phyloP scores from a whole-genome alignment of 805 yeast species.

The Kluyveromyces dobzhanskii region DNA sequence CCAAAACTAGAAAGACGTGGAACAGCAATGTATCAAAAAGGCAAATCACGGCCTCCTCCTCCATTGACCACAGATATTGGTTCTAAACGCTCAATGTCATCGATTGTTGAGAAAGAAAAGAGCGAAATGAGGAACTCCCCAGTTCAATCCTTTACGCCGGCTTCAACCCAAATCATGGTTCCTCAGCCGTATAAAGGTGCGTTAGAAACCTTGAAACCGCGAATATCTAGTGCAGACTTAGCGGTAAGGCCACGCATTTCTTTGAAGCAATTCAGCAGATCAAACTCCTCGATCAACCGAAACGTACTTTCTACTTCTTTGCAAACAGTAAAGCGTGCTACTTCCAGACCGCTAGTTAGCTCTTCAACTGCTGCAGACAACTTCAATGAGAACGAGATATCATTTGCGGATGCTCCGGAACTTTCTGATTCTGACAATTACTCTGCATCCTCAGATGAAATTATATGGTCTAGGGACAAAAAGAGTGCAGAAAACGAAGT shows the following conservation, averaged over 20 bases:
- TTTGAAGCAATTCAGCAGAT: slow-evolving; percentile 16
- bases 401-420: slow-evolving; percentile 67
- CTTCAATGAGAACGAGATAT: slow-evolving; percentile 62
- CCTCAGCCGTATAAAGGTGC: slow-evolving; percentile 37
- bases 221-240: slow-evolving; percentile 9
- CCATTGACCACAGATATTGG: slow-evolving; percentile 7
- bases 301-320: slow-evolving; percentile 20
- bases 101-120: not conserved
- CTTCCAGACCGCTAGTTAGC: slow-evolving; percentile 28
- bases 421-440: slow-evolving; percentile 44
- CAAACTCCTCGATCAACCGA: slow-evolving; percentile 15
- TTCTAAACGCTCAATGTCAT: not conserved
- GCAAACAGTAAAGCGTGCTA: slow-evolving; percentile 21
- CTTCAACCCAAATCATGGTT: slow-evolving; percentile 34
- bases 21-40: slow-evolving; percentile 8
- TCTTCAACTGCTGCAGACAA: slow-evolving; percentile 37
- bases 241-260: slow-evolving; percentile 10
- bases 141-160: slow-evolving; percentile 35
- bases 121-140: slow-evolving; percentile 11
- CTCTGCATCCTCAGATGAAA: slow-evolving; percentile 23
- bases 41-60: slow-evolving; percentile 16
- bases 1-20: slow-evolving; percentile 13
- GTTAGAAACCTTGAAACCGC: slow-evolving; percentile 8
- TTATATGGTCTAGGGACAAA: slow-evolving; percentile 17
- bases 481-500: not conserved